Evolutionary conservation across 192 early-diverging fungal species (phyloP).

Genomic region (Podila verticillata): DNA sequence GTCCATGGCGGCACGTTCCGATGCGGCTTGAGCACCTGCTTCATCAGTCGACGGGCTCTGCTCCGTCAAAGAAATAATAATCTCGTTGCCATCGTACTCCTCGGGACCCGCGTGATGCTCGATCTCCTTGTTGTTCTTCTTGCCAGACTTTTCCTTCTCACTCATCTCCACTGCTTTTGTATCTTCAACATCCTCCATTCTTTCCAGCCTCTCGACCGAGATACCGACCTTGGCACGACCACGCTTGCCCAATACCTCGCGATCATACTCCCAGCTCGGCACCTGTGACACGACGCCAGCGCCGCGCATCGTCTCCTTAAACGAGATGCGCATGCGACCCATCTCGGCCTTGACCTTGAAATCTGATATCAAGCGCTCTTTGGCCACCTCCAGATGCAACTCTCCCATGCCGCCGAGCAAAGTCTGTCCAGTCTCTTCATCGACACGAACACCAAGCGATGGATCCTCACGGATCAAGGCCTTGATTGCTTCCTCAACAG

Average conservation of each 20-base stretch:
- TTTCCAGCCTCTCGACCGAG: conserved; percentile 57
- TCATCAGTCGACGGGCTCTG: conserved; percentile 20
- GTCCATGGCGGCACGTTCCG: conserved; percentile 9
- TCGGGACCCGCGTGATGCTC: conserved; percentile 5
- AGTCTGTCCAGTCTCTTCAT: conserved; percentile 90
- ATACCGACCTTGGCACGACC: conserved; percentile 67
- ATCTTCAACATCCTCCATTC: conserved; percentile 41
- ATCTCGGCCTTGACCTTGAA: conserved; percentile 82
- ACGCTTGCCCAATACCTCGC: conserved; percentile 76
- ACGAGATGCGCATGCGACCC: conserved; percentile 88
- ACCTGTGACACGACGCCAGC: conserved; percentile 39
- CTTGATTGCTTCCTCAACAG: conserved; percentile 77
- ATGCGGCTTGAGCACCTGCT: conserved; percentile 22
- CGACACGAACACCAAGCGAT: conserved; percentile 73
- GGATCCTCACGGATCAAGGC: conserved; percentile 88
- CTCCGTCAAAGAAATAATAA: conserved; percentile 35
- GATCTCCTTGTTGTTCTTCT: not conserved
- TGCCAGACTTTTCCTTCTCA: not conserved
- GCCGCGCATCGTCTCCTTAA: conserved; percentile 77
- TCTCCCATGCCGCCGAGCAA: conserved; percentile 95
- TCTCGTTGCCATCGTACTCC: conserved; percentile 55
- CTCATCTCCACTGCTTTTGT: not conserved
- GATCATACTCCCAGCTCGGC: conserved; percentile 65
- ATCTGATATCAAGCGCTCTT: conserved; percentile 83
- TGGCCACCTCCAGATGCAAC: conserved; percentile 91